These are phyloP conservation scores for Didymella segeticola DNA, from an alignment of 2,329 filamentous ascomycete species.

Conservation along the genomic window DNA sequence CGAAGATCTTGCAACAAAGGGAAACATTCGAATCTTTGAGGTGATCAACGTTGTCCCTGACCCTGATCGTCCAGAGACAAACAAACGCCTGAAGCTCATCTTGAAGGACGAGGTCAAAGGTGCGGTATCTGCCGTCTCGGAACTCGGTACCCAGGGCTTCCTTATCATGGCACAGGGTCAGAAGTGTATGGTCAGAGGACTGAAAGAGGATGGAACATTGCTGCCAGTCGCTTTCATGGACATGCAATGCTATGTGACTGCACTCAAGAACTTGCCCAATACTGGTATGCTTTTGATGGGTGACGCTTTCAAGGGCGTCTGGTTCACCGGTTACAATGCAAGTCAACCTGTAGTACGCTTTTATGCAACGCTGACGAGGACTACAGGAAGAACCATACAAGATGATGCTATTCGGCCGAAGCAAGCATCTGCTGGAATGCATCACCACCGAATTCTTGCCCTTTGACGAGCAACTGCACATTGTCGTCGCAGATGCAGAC, in stretches of 20 bases:
- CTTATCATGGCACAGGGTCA: constrained; percentile 92
- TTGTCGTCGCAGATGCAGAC: constrained; percentile 83
- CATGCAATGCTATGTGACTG: constrained; percentile 90
- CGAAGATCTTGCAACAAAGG: constrained; percentile 86
- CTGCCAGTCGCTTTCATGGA: constrained; percentile 97
- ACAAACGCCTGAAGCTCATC: constrained; percentile 82
- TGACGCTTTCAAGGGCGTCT: constrained; percentile 90
- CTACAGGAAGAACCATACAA: constrained; percentile 86
- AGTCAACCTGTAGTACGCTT: constrained; percentile 20
- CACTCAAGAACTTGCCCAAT: constrained; percentile 80
- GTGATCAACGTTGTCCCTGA: constrained; percentile 91
- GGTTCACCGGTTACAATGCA: constrained; percentile 92
- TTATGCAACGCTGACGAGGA: constrained; percentile 17
- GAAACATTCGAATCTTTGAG: constrained; percentile 88
- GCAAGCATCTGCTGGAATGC: constrained; percentile 77
- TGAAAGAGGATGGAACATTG: constrained; percentile 93
- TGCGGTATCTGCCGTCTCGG: constrained; percentile 84
- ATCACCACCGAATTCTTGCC: constrained; percentile 87
- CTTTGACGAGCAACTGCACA: constrained; percentile 79
- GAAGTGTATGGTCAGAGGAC: constrained; percentile 94
- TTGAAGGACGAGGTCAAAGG: constrained; percentile 92
- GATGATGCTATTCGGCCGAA: constrained; percentile 92
- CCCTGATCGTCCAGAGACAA: constrained; percentile 82
- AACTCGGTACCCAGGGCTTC: constrained; percentile 85
- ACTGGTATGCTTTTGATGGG: constrained; percentile 88